Percentiles rank a stretch among this genome's conserved stretches.
Conservation (phyloP, 192 early-diverging fungal species). For the Umbelopsis vinacea region DNA sequence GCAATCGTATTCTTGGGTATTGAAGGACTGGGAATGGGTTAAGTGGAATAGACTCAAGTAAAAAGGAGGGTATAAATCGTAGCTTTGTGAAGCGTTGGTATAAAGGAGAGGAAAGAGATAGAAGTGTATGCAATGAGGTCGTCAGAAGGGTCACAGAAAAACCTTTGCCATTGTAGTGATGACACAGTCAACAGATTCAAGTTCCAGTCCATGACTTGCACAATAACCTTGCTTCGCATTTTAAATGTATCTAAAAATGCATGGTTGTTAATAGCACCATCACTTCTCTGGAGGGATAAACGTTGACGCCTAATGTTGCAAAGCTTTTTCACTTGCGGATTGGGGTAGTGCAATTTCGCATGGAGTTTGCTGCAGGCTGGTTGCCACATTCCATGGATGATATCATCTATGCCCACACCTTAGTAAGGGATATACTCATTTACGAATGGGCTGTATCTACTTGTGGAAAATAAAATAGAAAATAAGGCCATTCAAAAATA, state of each 20-base stretch:
- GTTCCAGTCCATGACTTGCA: too few species aligned
- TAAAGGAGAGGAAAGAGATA: constrained; percentile 18
- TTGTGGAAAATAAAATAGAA: too few species aligned
- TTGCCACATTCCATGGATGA: not conserved
- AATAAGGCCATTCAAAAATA: not conserved
- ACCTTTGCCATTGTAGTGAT: too few species aligned
- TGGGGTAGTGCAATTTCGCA: not conserved
- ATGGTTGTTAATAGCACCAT: constrained; percentile 22
- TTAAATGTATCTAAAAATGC: constrained; percentile 25
- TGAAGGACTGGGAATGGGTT: not conserved
- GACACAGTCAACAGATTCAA: too few species aligned
- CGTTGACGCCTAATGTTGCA: too few species aligned
- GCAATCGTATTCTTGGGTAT: too few species aligned
- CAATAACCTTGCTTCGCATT: constrained; percentile 1
- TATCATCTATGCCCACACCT: not conserved
- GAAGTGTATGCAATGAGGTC: not conserved
- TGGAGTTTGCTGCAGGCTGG: not conserved
- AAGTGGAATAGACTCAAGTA: not conserved
- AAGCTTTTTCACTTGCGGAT: too few species aligned
- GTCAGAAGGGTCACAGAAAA: not conserved
- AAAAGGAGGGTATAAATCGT: not conserved
- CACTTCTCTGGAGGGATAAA: not conserved
- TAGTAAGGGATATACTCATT: too few species aligned
- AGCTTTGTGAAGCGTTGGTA: not conserved
- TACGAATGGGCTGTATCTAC: too few species aligned